These are phyloP conservation scores for Hypoxylon subgilvum DNA, from an alignment of 495 filamentous ascomycete genomes.

Conservation along the genomic window DNA sequence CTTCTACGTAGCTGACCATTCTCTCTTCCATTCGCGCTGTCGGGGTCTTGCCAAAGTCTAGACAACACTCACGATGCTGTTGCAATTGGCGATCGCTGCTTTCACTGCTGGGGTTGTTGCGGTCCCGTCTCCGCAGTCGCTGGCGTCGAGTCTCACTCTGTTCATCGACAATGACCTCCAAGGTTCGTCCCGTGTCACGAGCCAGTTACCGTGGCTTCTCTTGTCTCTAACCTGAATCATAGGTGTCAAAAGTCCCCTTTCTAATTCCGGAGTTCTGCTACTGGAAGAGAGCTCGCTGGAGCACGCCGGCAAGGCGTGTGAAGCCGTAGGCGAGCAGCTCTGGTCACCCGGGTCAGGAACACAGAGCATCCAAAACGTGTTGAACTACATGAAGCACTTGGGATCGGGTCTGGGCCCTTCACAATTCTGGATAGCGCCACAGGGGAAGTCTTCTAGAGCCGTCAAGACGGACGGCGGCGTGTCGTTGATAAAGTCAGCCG, in stretches of 20 bases:
- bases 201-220: neutral
- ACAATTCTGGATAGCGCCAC: slow-evolving; percentile 49
- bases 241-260: slow-evolving; percentile 46
- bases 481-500: slow-evolving; percentile 4
- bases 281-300: slow-evolving; percentile 38
- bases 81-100: slow-evolving; percentile 5
- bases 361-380: slow-evolving; percentile 44
- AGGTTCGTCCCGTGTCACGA: slow-evolving; percentile 35
- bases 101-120: slow-evolving; percentile 30
- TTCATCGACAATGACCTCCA: slow-evolving; percentile 51
- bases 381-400: slow-evolving; percentile 50
- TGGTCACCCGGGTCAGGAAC: slow-evolving; percentile 47
- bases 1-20: neutral
- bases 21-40: neutral
- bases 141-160: slow-evolving; percentile 48
- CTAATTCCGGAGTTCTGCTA: slow-evolving; percentile 50
- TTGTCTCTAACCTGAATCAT: slow-evolving; percentile 3
- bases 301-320: slow-evolving; percentile 41
- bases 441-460: slow-evolving; percentile 14
- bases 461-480: slow-evolving; percentile 40
- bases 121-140: slow-evolving; percentile 41
- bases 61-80: slow-evolving; percentile 9
- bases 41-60: neutral
- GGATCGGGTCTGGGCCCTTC: slow-evolving; percentile 26
- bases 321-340: slow-evolving; percentile 51